phyloP scores from a whole-genome alignment of 1,284 basidiomycete genomes.

The Vanrija sp. region DNA sequence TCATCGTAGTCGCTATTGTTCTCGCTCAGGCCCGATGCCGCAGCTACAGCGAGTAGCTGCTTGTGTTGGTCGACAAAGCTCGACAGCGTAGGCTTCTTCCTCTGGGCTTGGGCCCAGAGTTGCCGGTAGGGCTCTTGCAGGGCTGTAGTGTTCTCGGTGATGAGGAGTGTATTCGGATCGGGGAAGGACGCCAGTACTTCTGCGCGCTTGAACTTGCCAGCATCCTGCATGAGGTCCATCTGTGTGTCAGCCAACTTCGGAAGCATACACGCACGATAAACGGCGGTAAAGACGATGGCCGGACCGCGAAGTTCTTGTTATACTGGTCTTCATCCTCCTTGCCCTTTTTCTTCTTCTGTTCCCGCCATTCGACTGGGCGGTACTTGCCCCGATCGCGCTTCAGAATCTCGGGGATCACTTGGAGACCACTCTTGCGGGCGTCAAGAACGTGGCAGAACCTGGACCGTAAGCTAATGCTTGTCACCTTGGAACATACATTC shows the following conservation, averaged over 20 bases:
- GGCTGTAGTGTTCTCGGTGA: background rate
- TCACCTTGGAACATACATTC: slow-evolving; percentile 20
- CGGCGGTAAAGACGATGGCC: slow-evolving; percentile 10
- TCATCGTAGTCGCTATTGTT: background rate
- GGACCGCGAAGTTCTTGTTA: slow-evolving; percentile 1
- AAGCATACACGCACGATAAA: slow-evolving; percentile 29
- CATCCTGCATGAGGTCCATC: slow-evolving; percentile 30
- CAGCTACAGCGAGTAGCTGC: background rate
- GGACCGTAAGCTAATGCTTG: slow-evolving; percentile 1
- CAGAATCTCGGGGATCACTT: slow-evolving; percentile 18
- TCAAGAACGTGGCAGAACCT: slow-evolving; percentile 41
- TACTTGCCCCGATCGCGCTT: slow-evolving; percentile 15
- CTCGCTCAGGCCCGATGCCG: background rate
- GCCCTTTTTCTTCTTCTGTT: slow-evolving; percentile 24
- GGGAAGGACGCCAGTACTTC: slow-evolving; percentile 24
- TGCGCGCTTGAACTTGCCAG: slow-evolving; percentile 8
- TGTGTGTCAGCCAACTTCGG: slow-evolving; percentile 8
- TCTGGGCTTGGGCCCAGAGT: slow-evolving; percentile 7
- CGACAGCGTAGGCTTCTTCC: background rate
- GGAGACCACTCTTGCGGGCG: slow-evolving; percentile 37
- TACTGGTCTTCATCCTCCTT: slow-evolving; percentile 1
- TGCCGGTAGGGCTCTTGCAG: slow-evolving; percentile 1
- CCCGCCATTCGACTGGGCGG: slow-evolving; percentile 27
- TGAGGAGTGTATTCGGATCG: background rate
- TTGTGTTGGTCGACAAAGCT: background rate